Base-by-base conservation (phyloP, 1,284 basidiomycete genomes). In the Malassezia furfur region DNA sequence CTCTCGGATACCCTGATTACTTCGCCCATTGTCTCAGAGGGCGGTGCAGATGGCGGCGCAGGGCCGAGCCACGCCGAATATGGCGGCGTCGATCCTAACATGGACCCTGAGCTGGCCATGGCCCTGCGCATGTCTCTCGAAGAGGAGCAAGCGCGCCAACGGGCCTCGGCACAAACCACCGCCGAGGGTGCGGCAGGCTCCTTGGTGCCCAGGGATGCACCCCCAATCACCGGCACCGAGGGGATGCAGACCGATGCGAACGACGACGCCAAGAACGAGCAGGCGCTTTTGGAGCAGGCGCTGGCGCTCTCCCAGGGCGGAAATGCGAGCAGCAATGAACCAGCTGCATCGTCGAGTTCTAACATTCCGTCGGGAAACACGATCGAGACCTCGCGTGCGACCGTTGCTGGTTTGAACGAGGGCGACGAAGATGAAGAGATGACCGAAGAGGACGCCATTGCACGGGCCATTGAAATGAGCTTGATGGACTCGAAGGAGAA, bases 81-180 rank as follows among this genome's bases (percentile, higher is more conserved):
- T 66, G 90, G 88, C 44, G 38, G 38, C 39, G 84, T 98, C 15
- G 93, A 98, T 75, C 91, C 93, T 1, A 88, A 83, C 70, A 80
- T 94, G 65, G 93, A 96, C 76, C 94, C 94, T 0, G 93, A 98
- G 74, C 80, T 98, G 52, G 94, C 94, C 2, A 91, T 96, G 91
- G 93, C 91, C 11, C 81, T 98, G 40, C 87, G 93, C 37, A 89
- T 98, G 85, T 96, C 91, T 0, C 84, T 98, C 81, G 88, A 96
- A 77, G 93, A 98, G 77, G 93, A 91, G 59, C 85, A 87, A 73
- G 90, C 90, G 32, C 83, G 91, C 21, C 87, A 88, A 50, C 57
- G 68, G 15, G 64, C 70, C 11, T 56, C 66, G 25, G 67, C 70
- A 31, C 58, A 63, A 12, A 54, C 40, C 8, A 17, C 57, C 9